Conservation (phyloP, 2,329 filamentous ascomycete genomes). For the Ophiocordyceps australis region DNA sequence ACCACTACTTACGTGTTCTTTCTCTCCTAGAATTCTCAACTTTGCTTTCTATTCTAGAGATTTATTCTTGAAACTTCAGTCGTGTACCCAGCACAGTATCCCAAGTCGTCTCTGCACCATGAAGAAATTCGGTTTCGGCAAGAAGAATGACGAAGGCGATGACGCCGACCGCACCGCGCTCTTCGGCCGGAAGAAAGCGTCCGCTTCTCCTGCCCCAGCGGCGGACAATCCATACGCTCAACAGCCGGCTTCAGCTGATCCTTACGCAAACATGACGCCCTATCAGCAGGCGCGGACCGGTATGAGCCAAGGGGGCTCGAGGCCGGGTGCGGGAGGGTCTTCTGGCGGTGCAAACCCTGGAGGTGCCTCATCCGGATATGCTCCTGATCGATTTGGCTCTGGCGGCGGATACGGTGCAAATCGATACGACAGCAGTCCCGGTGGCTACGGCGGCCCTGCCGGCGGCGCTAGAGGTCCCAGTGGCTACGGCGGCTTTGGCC, state of each 20-base stretch:
- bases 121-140: conserved; percentile 43
- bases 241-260: conserved; percentile 29
- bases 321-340: conserved; percentile 13
- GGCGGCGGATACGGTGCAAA: conserved; percentile 31
- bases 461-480: conserved; percentile 26
- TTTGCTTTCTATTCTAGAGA: too few relatives aligned
- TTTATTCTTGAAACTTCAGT: too few relatives aligned
- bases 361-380: conserved; percentile 24
- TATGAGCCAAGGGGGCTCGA: conserved; percentile 11
- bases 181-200: conserved; percentile 34
- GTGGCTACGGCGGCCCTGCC: conserved; percentile 8
- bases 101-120: too few relatives aligned
- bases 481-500: conserved; percentile 43
- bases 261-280: conserved; percentile 28
- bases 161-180: conserved; percentile 29
- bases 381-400: conserved; percentile 32
- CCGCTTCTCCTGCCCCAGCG: conserved; percentile 22
- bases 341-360: conserved; percentile 9
- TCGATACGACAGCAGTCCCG: conserved; percentile 25
- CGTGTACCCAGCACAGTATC: too few relatives aligned
- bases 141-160: conserved; percentile 31
- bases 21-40: too few relatives aligned
- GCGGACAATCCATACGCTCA: conserved; percentile 40
- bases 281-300: conserved; percentile 24
- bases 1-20: too few relatives aligned